Percentiles rank a stretch among this genome's conserved stretches.
Conservation (phyloP, 2,329 filamentous ascomycete species). For the Fusarium falciforme region DNA sequence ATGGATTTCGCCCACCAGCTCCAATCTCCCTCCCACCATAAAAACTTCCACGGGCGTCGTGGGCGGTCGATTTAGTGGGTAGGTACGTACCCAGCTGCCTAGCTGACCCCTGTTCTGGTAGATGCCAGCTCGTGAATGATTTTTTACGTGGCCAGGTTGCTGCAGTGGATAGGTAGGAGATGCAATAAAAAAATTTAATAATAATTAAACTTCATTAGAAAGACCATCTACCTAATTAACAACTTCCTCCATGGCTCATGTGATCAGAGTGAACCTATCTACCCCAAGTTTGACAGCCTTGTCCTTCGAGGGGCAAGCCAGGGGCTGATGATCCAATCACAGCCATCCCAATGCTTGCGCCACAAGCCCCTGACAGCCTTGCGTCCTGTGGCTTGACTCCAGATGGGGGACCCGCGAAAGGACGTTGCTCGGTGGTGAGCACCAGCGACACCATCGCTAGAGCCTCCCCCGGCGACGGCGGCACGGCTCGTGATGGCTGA, state of each 20-base stretch:
- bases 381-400: conserved; percentile 22
- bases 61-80: conserved; percentile 41
- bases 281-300: not conserved
- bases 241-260: not conserved
- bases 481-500: conserved; percentile 32
- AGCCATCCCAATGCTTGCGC: not conserved
- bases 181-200: not conserved
- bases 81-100: conserved; percentile 41
- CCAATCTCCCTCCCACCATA: conserved; percentile 37
- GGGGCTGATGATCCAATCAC: conserved; percentile 21
- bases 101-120: not conserved
- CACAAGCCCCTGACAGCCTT: conserved; percentile 27
- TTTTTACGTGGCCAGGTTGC: not conserved
- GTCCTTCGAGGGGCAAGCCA: conserved; percentile 16
- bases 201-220: not conserved
- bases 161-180: not conserved
- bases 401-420: not conserved
- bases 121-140: not conserved
- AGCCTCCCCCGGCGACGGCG: conserved; percentile 21
- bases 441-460: conserved; percentile 25
- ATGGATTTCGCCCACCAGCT: conserved; percentile 41
- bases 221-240: not conserved
- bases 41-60: conserved; percentile 44
- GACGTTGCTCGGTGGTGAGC: conserved; percentile 12
- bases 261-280: not conserved